These are phyloP conservation scores for Ceratocystis destructans DNA, from an alignment of 2,329 filamentous ascomycete species.

Conservation along the genomic window DNA sequence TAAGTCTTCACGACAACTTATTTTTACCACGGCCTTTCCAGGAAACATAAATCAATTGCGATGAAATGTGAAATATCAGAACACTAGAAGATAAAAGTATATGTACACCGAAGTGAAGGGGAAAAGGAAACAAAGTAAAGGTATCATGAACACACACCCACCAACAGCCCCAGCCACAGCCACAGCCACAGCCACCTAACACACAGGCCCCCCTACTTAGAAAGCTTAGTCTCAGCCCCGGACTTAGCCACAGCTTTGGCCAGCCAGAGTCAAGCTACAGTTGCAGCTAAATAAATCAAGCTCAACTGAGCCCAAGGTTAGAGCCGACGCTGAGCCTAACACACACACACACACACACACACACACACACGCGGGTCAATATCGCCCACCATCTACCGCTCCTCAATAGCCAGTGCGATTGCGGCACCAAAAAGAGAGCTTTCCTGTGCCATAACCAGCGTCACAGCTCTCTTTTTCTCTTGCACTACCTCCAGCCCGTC, in stretches of 20 bases:
- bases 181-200: not conserved
- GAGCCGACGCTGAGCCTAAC: not conserved
- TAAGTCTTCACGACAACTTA: too few species aligned
- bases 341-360: not conserved
- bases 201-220: not conserved
- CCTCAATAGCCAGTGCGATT: conserved; percentile 45
- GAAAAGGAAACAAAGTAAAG: not conserved
- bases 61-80: too few species aligned
- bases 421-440: conserved; percentile 64
- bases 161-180: not conserved
- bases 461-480: conserved; percentile 30
- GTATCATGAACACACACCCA: not conserved
- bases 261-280: not conserved
- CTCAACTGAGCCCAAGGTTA: not conserved
- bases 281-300: not conserved
- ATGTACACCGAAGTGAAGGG: not conserved
- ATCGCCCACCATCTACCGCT: conserved; percentile 20
- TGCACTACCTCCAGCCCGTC: conserved; percentile 10
- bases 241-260: not conserved
- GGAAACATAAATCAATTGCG: too few species aligned
- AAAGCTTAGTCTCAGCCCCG: not conserved
- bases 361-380: not conserved
- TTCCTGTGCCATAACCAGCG: conserved; percentile 55
- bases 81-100: not conserved
- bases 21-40: too few species aligned